These are phyloP conservation scores for Clarireedia homoeocarpa DNA, from an alignment of 2,329 filamentous ascomycete genomes.

Conservation along the genomic window DNA sequence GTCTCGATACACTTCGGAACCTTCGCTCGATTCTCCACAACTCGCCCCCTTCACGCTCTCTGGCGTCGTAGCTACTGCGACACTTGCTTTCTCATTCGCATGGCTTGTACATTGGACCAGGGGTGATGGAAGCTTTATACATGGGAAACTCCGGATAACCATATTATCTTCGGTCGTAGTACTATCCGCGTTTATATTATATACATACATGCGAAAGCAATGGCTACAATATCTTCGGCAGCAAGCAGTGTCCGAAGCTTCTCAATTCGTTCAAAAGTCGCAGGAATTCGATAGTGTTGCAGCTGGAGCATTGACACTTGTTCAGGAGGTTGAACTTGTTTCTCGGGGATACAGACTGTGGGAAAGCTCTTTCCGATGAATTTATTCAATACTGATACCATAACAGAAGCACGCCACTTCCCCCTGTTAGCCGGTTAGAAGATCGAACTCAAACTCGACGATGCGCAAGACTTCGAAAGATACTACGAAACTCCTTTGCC, in stretches of 20 bases:
- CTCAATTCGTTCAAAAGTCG: constrained; percentile 61
- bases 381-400: constrained; percentile 11
- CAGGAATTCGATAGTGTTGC: constrained; percentile 75
- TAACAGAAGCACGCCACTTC: constrained; percentile 72
- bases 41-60: constrained; percentile 46
- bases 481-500: constrained; percentile 62
- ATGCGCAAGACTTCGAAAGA: constrained; percentile 71
- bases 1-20: constrained; percentile 16
- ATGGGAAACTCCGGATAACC: constrained; percentile 49
- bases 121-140: constrained; percentile 40
- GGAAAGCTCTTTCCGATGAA: constrained; percentile 28
- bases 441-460: constrained; percentile 71
- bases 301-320: constrained; percentile 68
- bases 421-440: constrained; percentile 87
- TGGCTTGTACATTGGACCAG: constrained; percentile 67
- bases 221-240: constrained; percentile 74
- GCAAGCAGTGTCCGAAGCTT: constrained; percentile 63
- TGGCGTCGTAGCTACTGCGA: constrained; percentile 58
- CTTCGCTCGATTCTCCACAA: constrained; percentile 18
- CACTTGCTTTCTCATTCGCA: constrained; percentile 45
- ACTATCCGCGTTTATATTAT: constrained; percentile 50
- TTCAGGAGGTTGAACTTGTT: constrained; percentile 93
- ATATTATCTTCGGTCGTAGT: constrained; percentile 39
- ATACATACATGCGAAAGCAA: constrained; percentile 68
- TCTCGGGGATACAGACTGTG: constrained; percentile 83